A percentile compares a stretch with the other conserved stretches of the same genome.
These are phyloP conservation scores for Ormosia semicastrata DNA, from an alignment of 306 rosid genomes.

Conservation along the genomic window DNA sequence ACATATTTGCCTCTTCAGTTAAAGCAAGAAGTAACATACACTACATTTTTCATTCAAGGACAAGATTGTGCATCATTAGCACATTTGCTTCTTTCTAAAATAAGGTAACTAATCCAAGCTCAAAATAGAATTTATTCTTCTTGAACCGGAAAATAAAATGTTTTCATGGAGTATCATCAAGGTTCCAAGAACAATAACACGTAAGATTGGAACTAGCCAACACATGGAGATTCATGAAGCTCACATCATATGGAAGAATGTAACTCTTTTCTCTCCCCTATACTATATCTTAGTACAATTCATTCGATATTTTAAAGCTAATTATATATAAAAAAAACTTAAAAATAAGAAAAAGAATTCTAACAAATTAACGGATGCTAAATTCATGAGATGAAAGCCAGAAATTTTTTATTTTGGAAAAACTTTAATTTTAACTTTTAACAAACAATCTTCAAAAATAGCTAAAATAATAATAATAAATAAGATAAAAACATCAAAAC, in stretches of 20 bases:
- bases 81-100: not conserved
- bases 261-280: not conserved
- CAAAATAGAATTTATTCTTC: not conserved
- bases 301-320: not conserved
- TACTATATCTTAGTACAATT: not conserved
- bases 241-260: not conserved
- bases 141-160: slow-evolving; percentile 8
- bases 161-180: not conserved
- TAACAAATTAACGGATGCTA: not conserved
- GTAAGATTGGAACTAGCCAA: not conserved
- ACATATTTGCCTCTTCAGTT: slow-evolving; percentile 16
- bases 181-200: not conserved
- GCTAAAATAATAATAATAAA: not conserved
- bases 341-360: not conserved
- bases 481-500: not conserved
- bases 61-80: slow-evolving; percentile 1
- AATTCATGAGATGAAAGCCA: not conserved
- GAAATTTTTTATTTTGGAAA: not conserved
- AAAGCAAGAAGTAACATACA: slow-evolving; percentile 11
- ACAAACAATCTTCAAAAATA: not conserved
- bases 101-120: not conserved
- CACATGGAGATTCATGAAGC: not conserved
- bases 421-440: not conserved
- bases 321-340: not conserved
- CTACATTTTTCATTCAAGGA: not conserved